These are phyloP conservation scores for Hyphodiscus sp. DNA, from an alignment of 2,329 filamentous ascomycete species.

Conservation along the genomic window DNA sequence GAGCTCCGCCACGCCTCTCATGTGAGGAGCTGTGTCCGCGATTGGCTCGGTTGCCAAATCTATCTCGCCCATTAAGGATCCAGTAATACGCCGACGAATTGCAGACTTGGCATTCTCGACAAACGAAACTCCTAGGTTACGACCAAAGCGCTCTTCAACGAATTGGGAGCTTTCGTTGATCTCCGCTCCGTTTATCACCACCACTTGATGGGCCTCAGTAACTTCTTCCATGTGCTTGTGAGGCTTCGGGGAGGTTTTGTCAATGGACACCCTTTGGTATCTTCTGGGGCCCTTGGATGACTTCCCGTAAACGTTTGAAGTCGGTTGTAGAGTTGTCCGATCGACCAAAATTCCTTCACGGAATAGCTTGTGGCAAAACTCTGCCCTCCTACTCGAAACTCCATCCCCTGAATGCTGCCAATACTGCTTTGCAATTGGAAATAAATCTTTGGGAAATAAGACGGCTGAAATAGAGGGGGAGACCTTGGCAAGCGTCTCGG, in stretches of 20 bases:
- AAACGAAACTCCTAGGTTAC: slow-evolving; percentile 77
- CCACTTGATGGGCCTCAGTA: background rate
- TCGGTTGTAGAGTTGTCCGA: slow-evolving; percentile 25
- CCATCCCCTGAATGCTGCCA: slow-evolving; percentile 97
- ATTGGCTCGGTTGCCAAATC: slow-evolving; percentile 55
- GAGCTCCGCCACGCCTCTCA: slow-evolving; percentile 56
- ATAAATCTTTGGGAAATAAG: slow-evolving; percentile 61
- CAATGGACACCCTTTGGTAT: slow-evolving; percentile 61
- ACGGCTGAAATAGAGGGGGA: slow-evolving; percentile 61
- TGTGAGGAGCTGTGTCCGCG: slow-evolving; percentile 42
- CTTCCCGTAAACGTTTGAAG: slow-evolving; percentile 21
- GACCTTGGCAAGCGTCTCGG: slow-evolving; percentile 47
- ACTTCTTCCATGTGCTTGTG: slow-evolving; percentile 7
- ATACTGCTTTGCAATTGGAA: slow-evolving; percentile 77
- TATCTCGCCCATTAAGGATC: slow-evolving; percentile 67
- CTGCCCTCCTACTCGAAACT: slow-evolving; percentile 81
- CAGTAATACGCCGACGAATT: slow-evolving; percentile 81
- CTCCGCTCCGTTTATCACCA: slow-evolving; percentile 17
- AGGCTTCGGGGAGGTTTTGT: slow-evolving; percentile 29
- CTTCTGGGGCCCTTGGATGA: slow-evolving; percentile 64
- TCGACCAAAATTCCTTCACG: slow-evolving; percentile 60
- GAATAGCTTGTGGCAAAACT: slow-evolving; percentile 77
- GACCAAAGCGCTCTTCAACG: slow-evolving; percentile 88
- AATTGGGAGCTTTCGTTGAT: slow-evolving; percentile 67
- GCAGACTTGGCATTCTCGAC: slow-evolving; percentile 79